Evolutionary conservation across 1,139 yeast species (phyloP).

Genomic region (Debaryomyces robertsiae): DNA sequence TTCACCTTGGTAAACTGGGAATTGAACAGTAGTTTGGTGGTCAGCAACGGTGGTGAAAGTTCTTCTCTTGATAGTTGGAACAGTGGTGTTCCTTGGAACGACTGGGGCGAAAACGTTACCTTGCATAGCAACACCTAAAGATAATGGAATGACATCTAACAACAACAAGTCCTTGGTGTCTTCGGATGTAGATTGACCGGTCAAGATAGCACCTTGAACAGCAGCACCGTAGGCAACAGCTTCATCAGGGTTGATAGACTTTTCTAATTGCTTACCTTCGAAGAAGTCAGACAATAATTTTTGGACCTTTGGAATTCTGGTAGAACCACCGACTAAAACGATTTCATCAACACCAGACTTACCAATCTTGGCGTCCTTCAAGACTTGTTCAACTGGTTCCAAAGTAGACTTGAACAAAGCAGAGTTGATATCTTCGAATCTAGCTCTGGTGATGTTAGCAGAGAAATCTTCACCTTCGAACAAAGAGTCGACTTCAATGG

Average conservation of each 20-base stretch:
- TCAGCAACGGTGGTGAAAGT: slow-evolving; percentile 99
- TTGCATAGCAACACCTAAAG: slow-evolving; percentile 99
- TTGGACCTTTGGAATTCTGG: slow-evolving; percentile 99
- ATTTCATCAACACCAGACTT: slow-evolving; percentile 92
- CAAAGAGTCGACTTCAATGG: slow-evolving; percentile 95
- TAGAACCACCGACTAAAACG: slow-evolving; percentile 99
- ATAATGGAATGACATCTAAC: slow-evolving; percentile 97
- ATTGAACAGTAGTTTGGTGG: slow-evolving; percentile 98
- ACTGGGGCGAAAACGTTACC: slow-evolving; percentile 99
- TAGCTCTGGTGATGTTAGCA: slow-evolving; percentile 97
- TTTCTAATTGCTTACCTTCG: slow-evolving; percentile 96
- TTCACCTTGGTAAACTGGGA: slow-evolving; percentile 99
- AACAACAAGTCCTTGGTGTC: slow-evolving; percentile 96
- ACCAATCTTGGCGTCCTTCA: slow-evolving; percentile 90
- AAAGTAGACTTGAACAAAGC: slow-evolving; percentile 94
- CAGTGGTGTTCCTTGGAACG: slow-evolving; percentile 99
- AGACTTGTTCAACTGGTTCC: slow-evolving; percentile 97
- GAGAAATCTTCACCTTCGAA: slow-evolving; percentile 97
- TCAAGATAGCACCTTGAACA: slow-evolving; percentile 98
- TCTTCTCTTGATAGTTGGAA: slow-evolving; percentile 99
- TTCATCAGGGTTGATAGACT: slow-evolving; percentile 98
- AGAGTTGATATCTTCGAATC: slow-evolving; percentile 97
- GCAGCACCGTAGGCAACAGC: slow-evolving; percentile 99
- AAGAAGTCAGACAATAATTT: slow-evolving; percentile 96
- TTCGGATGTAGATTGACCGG: slow-evolving; percentile 96